These are phyloP conservation scores for Arbutus unedo DNA, from an alignment of 148 eudicot genomes.

Conservation along the genomic window DNA sequence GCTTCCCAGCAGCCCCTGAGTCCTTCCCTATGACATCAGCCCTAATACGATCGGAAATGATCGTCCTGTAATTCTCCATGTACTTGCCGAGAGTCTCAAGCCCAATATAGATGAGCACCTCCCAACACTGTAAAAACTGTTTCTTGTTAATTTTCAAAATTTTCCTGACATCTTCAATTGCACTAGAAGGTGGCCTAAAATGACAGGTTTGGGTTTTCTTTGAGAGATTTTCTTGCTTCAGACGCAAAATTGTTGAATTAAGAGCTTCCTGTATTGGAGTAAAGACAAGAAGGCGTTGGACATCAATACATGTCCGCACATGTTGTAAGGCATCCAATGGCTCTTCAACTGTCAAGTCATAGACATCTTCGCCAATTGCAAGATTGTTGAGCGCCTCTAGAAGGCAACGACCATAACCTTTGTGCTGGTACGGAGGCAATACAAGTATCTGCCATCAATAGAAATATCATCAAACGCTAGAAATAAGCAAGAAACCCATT, in stretches of 20 bases:
- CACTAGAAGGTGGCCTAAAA: constrained; percentile 51
- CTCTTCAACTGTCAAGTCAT: constrained; percentile 87
- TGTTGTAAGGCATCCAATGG: constrained; percentile 82
- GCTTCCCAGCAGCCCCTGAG: constrained; percentile 58
- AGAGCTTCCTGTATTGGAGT: constrained; percentile 49
- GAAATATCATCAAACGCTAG: constrained; percentile 9
- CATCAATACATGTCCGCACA: constrained; percentile 64
- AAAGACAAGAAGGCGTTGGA: constrained; percentile 60
- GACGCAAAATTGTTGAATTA: constrained; percentile 33
- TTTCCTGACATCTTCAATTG: constrained; percentile 63
- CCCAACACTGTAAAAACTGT: constrained; percentile 88
- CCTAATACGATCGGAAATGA: constrained; percentile 56
- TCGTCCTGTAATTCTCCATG: constrained; percentile 59
- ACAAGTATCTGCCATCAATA: constrained; percentile 63
- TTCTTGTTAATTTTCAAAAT: constrained; percentile 76
- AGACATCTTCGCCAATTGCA: constrained; percentile 59
- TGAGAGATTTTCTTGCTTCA: constrained; percentile 73
- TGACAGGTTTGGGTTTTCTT: constrained; percentile 51
- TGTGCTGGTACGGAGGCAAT: constrained; percentile 79
- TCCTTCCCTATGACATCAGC: constrained; percentile 68
- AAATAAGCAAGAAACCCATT: neutral
- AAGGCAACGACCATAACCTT: constrained; percentile 71
- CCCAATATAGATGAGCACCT: constrained; percentile 72
- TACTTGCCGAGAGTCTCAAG: constrained; percentile 65
- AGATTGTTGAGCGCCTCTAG: constrained; percentile 58